Conservation (phyloP, 1,284 basidiomycete genomes). For the Trichosporon sp. region DNA sequence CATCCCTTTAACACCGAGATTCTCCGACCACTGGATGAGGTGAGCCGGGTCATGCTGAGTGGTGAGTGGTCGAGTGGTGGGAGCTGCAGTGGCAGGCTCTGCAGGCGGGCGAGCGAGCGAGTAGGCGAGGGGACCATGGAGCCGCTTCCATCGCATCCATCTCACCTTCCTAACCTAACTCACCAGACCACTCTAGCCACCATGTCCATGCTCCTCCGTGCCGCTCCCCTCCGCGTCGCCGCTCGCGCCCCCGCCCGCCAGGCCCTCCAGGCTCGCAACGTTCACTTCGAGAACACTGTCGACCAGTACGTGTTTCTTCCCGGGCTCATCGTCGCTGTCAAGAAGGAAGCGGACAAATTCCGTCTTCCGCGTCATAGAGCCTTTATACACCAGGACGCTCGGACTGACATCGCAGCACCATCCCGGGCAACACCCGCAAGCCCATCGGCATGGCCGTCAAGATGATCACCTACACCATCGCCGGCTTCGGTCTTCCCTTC, state of each 20-base stretch:
- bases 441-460: slow-evolving; percentile 36
- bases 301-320: slow-evolving; percentile 14
- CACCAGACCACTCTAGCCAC: slow-evolving; percentile 1
- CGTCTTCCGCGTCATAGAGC: neutral
- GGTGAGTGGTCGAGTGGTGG: neutral
- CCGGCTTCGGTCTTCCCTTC: slow-evolving; percentile 23
- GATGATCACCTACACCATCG: slow-evolving; percentile 27
- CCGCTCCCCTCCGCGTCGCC: slow-evolving; percentile 14
- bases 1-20: neutral
- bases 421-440: slow-evolving; percentile 39
- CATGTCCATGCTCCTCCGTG: slow-evolving; percentile 19
- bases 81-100: too few relatives aligned
- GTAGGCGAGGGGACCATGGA: neutral
- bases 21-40: neutral
- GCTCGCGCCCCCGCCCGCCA: slow-evolving; percentile 11
- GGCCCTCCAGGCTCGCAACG: slow-evolving; percentile 13
- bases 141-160: neutral
- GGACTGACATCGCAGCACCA: slow-evolving; percentile 24
- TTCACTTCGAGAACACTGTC: slow-evolving; percentile 19
- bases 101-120: neutral
- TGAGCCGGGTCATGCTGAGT: neutral
- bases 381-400: neutral
- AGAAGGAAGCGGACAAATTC: neutral
- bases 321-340: neutral
- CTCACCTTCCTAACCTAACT: slow-evolving; percentile 2